Percentiles rank a stretch among this genome's conserved stretches.
phyloP scores from a whole-genome alignment of 257 asterid species.

The Rhazya stricta region DNA sequence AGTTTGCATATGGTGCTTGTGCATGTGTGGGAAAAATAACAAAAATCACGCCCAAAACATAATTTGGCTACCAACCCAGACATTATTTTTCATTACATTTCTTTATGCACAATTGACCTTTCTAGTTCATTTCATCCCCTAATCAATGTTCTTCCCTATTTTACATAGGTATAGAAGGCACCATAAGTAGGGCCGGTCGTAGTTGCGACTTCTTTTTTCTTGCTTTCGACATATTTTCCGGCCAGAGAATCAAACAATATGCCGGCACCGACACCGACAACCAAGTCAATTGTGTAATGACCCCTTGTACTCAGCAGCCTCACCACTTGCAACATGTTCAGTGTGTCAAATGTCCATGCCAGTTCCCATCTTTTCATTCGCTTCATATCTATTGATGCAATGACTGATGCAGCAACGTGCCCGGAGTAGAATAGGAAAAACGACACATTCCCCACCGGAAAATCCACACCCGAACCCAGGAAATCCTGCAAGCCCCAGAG shows the following conservation, averaged over 20 bases:
- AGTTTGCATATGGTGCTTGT: not conserved
- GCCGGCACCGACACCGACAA: conserved; percentile 84
- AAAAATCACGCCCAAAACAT: not conserved
- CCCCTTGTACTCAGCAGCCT: conserved; percentile 85
- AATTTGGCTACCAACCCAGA: not conserved
- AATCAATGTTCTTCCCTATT: not conserved
- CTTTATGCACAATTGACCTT: not conserved
- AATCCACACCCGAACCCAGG: conserved; percentile 90
- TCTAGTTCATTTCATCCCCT: not conserved
- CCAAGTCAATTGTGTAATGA: conserved; percentile 89
- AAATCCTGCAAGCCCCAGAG: conserved; percentile 43
- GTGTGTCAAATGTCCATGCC: conserved; percentile 54
- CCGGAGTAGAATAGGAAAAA: conserved; percentile 89
- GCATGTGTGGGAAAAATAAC: not conserved
- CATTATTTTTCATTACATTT: not conserved
- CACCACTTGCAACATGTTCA: conserved; percentile 65
- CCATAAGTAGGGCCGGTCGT: not conserved
- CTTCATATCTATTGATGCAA: conserved; percentile 88
- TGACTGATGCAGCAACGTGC: conserved; percentile 87
- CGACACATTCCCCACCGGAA: conserved; percentile 92
- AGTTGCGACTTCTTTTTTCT: conserved; percentile 24
- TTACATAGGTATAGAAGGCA: conserved; percentile 9
- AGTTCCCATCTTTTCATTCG: conserved; percentile 68
- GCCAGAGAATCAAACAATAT: conserved; percentile 71
- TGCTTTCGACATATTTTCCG: conserved; percentile 56